phyloP scores from a whole-genome alignment of 164 flowering plant genomes.

The Cinnamomum micranthum region DNA sequence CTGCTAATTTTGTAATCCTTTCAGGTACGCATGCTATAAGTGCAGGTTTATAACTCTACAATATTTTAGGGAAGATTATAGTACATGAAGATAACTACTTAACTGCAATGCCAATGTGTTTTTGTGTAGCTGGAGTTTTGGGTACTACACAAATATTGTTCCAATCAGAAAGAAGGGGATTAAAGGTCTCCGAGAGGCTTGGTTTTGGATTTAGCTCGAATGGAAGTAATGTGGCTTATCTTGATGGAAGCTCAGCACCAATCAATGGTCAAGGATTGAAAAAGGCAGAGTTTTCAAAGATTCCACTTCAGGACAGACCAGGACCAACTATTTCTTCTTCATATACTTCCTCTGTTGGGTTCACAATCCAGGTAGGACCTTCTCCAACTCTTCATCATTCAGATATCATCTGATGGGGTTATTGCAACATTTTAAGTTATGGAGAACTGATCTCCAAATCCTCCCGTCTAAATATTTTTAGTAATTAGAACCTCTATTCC shows the following conservation, averaged over 20 bases:
- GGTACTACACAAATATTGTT: slow-evolving; percentile 51
- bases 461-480: no score
- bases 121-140: slow-evolving; percentile 47
- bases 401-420: background rate
- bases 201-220: slow-evolving; percentile 54
- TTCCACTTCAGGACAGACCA: slow-evolving; percentile 48
- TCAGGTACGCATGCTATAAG: slow-evolving; percentile 32
- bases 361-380: slow-evolving; percentile 47
- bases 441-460: no score
- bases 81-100: no score
- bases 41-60: no score
- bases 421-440: background rate
- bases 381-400: background rate
- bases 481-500: no score
- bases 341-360: slow-evolving; percentile 50
- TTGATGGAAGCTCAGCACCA: slow-evolving; percentile 48
- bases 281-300: slow-evolving; percentile 26
- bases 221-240: slow-evolving; percentile 49
- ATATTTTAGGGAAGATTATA: no score
- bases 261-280: slow-evolving; percentile 37
- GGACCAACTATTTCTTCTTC: slow-evolving; percentile 62
- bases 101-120: background rate
- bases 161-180: slow-evolving; percentile 48
- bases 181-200: slow-evolving; percentile 42
- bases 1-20: slow-evolving; percentile 47